These are phyloP conservation scores for Solanum rostratum DNA, from an alignment of 257 asterid species.

Conservation along the genomic window DNA sequence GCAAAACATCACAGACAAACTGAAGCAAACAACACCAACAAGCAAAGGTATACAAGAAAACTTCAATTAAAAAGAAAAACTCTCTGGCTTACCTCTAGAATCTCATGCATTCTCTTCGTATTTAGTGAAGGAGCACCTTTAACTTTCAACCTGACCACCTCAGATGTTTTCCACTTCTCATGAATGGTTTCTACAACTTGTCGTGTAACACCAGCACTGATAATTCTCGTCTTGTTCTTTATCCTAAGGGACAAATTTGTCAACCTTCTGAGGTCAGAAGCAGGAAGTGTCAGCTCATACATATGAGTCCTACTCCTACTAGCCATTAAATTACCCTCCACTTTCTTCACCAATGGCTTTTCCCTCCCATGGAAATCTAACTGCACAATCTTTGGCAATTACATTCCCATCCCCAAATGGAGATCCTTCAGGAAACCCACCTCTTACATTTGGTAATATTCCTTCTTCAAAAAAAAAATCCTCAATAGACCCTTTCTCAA, in stretches of 20 bases:
- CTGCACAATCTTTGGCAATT: slow-evolving; percentile 25
- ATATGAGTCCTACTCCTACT: slow-evolving; percentile 40
- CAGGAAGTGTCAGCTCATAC: slow-evolving; percentile 82
- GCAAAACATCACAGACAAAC: neutral
- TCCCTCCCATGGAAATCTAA: slow-evolving; percentile 92
- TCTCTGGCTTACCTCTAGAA: slow-evolving; percentile 57
- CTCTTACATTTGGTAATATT: slow-evolving; percentile 61
- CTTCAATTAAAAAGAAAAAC: no score
- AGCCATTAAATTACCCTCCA: slow-evolving; percentile 35
- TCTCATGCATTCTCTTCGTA: slow-evolving; percentile 83
- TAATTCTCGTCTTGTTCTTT: slow-evolving; percentile 58
- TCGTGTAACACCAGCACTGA: slow-evolving; percentile 73
- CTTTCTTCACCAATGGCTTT: slow-evolving; percentile 17
- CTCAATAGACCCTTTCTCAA: slow-evolving; percentile 75
- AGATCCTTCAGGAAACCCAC: slow-evolving; percentile 53
- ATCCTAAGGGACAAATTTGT: slow-evolving; percentile 51
- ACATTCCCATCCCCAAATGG: slow-evolving; percentile 49
- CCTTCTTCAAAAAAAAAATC: slow-evolving; percentile 85
- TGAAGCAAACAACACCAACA: neutral
- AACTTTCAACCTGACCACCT: slow-evolving; percentile 76
- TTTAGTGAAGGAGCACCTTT: slow-evolving; percentile 91
- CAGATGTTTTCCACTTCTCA: slow-evolving; percentile 75
- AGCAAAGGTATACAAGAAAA: no score
- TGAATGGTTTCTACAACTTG: slow-evolving; percentile 70
- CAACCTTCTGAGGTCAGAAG: slow-evolving; percentile 63